Evolutionary conservation across 2,329 filamentous ascomycete species (phyloP).

Genomic region (Plenodomus tracheiphilus): DNA sequence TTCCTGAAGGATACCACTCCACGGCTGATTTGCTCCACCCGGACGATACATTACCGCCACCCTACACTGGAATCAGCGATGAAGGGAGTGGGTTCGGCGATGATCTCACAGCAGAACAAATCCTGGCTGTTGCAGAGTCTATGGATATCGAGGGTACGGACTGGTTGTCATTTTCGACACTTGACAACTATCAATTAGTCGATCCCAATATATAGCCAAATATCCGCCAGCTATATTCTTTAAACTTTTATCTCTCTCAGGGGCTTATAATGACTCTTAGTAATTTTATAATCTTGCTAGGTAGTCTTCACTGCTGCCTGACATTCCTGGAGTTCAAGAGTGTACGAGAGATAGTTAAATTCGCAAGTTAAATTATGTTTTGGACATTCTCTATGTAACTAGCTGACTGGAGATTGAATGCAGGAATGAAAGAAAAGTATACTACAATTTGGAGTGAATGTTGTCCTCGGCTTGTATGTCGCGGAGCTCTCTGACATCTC

Average conservation of each 20-base stretch:
- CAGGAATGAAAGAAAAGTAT: no score
- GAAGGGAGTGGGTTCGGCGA: slow-evolving; percentile 36
- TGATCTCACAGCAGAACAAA: slow-evolving; percentile 51
- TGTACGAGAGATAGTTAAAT: no score
- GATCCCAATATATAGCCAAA: slow-evolving; percentile 10
- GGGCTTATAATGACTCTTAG: no score
- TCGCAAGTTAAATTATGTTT: no score
- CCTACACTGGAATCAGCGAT: slow-evolving; percentile 23
- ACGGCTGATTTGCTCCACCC: slow-evolving; percentile 10
- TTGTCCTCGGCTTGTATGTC: slow-evolving; percentile 16
- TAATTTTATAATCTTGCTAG: no score
- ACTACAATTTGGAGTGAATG: slow-evolving; percentile 21
- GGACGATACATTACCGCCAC: slow-evolving; percentile 13
- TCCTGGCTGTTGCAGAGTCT: slow-evolving; percentile 54
- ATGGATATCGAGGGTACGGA: slow-evolving; percentile 51
- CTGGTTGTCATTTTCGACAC: slow-evolving; percentile 53
- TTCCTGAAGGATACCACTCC: slow-evolving; percentile 10
- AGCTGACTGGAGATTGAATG: no score
- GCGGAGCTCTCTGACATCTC: slow-evolving; percentile 33
- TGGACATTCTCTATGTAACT: no score
- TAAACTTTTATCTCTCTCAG: no score
- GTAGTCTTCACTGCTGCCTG: no score
- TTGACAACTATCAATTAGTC: slow-evolving; percentile 43
- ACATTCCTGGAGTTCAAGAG: no score
- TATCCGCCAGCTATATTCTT: no score